Evolutionary conservation across 768 basidiomycete genomes (phyloP).

Genomic region (Tylopilus subfusipes): DNA sequence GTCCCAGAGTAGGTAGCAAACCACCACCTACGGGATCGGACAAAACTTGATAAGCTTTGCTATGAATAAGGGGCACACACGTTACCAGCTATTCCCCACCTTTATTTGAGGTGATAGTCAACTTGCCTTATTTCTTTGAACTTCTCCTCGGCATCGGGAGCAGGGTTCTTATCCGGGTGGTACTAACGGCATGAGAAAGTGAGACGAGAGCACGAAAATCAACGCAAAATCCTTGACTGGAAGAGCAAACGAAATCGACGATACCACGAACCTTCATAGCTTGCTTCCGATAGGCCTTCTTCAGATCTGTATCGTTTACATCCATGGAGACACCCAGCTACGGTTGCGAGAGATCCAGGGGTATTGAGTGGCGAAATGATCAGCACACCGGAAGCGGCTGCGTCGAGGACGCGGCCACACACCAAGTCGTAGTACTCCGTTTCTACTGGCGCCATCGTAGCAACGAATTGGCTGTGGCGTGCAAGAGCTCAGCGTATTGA

Average conservation of each 20-base stretch:
- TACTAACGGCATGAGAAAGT: conserved; percentile 46
- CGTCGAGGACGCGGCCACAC: conserved; percentile 23
- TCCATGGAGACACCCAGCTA: conserved; percentile 72
- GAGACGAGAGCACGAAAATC: not conserved
- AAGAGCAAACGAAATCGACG: not conserved
- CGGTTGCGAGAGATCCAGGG: not conserved
- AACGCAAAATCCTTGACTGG: not conserved
- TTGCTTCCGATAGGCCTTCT: conserved; percentile 93
- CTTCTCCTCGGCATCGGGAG: conserved; percentile 89
- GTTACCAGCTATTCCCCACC: conserved; percentile 14
- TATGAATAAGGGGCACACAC: conserved; percentile 31
- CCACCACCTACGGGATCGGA: conserved; percentile 64
- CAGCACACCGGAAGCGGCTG: not conserved
- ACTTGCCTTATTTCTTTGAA: conserved; percentile 93
- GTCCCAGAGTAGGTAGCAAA: conserved; percentile 13
- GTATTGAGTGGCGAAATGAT: not conserved
- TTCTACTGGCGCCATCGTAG: conserved; percentile 78
- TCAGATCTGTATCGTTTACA: conserved; percentile 75
- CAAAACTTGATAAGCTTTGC: conserved; percentile 94
- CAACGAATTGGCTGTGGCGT: not conserved
- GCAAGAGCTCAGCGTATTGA: not conserved
- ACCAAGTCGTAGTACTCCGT: conserved; percentile 88
- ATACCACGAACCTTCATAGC: conserved; percentile 75
- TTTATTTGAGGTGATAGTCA: conserved; percentile 9
- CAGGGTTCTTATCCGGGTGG: conserved; percentile 94